Evolutionary conservation across 805 yeast species (phyloP), one percentile per base, ranked within the genome.

Genomic region (Tetrapisispora iriomotensis): DNA sequence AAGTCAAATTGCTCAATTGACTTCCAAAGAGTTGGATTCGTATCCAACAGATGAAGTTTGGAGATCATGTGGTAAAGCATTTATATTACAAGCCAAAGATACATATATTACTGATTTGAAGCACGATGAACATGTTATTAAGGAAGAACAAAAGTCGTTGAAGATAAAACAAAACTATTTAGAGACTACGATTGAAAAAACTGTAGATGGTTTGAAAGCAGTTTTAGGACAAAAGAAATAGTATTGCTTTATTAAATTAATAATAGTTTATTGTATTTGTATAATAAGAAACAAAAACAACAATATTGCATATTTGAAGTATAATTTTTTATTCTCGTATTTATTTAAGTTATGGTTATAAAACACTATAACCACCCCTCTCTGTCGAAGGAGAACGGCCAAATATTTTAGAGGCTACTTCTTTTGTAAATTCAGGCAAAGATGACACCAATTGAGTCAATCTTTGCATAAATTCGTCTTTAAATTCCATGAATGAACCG

Each of bases 311-410:
- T n/a, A n/a, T 8, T 22, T 29, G 10, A 31, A 20, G 10, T 24
- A n/a, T n/a, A n/a, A n/a, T n/a, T n/a, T n/a, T n/a, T n/a, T n/a
- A n/a, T n/a, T n/a, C n/a, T n/a, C n/a, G n/a, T n/a, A 21, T 28
- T 19, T 27, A 27, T 35, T 18, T 27, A 13, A 10, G 4, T 23
- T 32, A 12, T 8, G 4, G 10, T 64, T 67, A 88, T 9, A 92
- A 94, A 26, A 96, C 97, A 55, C 94, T 79, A 60, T 92, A 90
- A 15, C 95, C 97, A 21, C 94, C 94, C 57, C 95, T 73, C 50
- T 50, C 51, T 14, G 68, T 67, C 6, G 27, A n/a, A 34, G 72
- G 64, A 20, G 56, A 41, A 18, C 77, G 72, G 6, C 88, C 80
- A 38, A 79, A 68, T 25, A 88, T 58, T 51, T 74, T 85, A 37